phyloP scores from a whole-genome alignment of 139 green algal species.

The Chlorella sorokiniana region DNA sequence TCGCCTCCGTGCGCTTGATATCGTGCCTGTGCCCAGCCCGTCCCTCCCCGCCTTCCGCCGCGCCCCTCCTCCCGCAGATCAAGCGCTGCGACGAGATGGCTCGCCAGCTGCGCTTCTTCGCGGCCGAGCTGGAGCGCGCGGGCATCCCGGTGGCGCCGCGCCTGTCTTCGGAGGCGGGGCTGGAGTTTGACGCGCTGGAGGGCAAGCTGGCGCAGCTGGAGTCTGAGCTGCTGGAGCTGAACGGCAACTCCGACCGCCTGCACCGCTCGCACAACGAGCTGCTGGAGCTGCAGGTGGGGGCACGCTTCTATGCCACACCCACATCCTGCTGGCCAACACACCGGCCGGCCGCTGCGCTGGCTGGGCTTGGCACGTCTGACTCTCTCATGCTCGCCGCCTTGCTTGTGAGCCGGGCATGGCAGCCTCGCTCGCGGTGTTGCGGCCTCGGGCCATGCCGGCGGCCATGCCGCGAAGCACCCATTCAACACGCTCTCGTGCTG shows the following conservation, averaged over 20 bases:
- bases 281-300: slow-evolving; percentile 72
- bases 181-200: slow-evolving; percentile 64
- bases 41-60: background rate
- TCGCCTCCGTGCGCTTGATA: background rate
- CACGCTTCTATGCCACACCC: too few relatives aligned
- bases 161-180: slow-evolving; percentile 6
- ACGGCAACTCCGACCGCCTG: slow-evolving; percentile 91
- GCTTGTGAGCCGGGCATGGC: too few relatives aligned
- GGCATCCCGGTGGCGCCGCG: slow-evolving; percentile 49
- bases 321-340: too few relatives aligned
- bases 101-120: slow-evolving; percentile 93
- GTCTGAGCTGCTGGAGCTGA: slow-evolving; percentile 86
- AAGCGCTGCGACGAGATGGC: slow-evolving; percentile 98
- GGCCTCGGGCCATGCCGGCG: too few relatives aligned
- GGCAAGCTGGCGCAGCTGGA: slow-evolving; percentile 89
- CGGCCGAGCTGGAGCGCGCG: slow-evolving; percentile 86
- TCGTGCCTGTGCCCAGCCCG: background rate
- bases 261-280: slow-evolving; percentile 82
- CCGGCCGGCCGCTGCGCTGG: too few relatives aligned
- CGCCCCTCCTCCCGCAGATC: slow-evolving; percentile 68
- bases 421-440: too few relatives aligned
- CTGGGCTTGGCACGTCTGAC: too few relatives aligned
- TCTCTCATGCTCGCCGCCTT: too few relatives aligned
- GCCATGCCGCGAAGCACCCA: too few relatives aligned
- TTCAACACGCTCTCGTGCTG: background rate